These are phyloP conservation scores for Colletotrichum cereale DNA, from an alignment of 2,329 filamentous ascomycete species.

Conservation along the genomic window DNA sequence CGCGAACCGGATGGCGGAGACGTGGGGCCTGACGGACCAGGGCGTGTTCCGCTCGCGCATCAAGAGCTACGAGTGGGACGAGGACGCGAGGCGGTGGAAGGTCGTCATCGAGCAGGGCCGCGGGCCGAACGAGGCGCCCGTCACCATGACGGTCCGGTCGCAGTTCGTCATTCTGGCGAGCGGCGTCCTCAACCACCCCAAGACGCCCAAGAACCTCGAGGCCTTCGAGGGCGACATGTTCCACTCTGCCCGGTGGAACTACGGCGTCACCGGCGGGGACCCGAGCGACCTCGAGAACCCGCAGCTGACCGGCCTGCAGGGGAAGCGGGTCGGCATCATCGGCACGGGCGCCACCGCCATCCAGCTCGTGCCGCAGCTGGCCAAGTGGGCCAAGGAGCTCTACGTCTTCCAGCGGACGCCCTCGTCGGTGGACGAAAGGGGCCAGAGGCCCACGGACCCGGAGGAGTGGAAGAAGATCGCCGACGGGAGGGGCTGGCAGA, in stretches of 20 bases:
- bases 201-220: slow-evolving; percentile 58
- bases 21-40: slow-evolving; percentile 54
- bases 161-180: slow-evolving; percentile 56
- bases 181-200: slow-evolving; percentile 56
- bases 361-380: slow-evolving; percentile 59
- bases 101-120: slow-evolving; percentile 44
- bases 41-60: slow-evolving; percentile 58
- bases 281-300: slow-evolving; percentile 54
- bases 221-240: slow-evolving; percentile 57
- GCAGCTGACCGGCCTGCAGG: slow-evolving; percentile 58
- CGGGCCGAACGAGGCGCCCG: slow-evolving; percentile 44
- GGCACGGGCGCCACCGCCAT: slow-evolving; percentile 65
- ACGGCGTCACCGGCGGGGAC: slow-evolving; percentile 56
- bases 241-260: slow-evolving; percentile 63
- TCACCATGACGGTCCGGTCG: slow-evolving; percentile 50
- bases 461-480: slow-evolving; percentile 55
- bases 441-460: slow-evolving; percentile 55
- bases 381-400: slow-evolving; percentile 61
- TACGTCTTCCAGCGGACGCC: slow-evolving; percentile 71
- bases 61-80: slow-evolving; percentile 60
- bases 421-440: slow-evolving; percentile 54
- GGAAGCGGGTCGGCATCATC: slow-evolving; percentile 61
- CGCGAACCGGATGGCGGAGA: slow-evolving; percentile 55
- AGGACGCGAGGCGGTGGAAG: slow-evolving; percentile 46
- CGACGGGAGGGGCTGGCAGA: slow-evolving; percentile 61